Conservation (phyloP, 257 asterid genomes). For the Forsythia viridissima region DNA sequence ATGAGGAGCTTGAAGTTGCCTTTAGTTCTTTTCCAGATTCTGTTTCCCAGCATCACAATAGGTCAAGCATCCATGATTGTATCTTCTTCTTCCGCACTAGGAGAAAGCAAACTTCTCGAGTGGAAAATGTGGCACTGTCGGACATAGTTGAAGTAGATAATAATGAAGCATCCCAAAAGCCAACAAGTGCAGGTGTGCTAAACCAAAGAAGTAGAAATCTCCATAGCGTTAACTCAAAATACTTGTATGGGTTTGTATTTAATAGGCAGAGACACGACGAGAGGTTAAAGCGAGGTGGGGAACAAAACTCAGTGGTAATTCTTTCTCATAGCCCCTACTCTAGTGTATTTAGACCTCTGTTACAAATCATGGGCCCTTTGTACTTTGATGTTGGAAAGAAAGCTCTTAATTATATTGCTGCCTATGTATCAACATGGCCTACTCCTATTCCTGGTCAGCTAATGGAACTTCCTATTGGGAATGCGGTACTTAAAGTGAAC, state of each 20-base stretch:
- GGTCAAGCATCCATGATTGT: conserved; percentile 92
- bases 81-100: conserved; percentile 86
- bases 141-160: conserved; percentile 64
- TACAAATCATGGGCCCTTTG: conserved; percentile 96
- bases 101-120: conserved; percentile 49
- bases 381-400: conserved; percentile 93
- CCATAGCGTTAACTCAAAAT: conserved; percentile 43
- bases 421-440: conserved; percentile 88
- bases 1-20: conserved; percentile 93
- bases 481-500: conserved; percentile 78
- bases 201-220: conserved; percentile 36
- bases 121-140: conserved; percentile 32
- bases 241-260: conserved; percentile 88
- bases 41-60: conserved; percentile 86
- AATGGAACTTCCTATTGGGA: conserved; percentile 91
- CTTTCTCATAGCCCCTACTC: conserved; percentile 87
- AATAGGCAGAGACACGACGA: conserved; percentile 98
- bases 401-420: conserved; percentile 78
- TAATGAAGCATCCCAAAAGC: conserved; percentile 28
- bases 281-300: conserved; percentile 95
- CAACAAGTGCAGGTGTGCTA: conserved; percentile 29
- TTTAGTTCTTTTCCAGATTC: conserved; percentile 98
- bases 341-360: conserved; percentile 85
- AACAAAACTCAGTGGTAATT: conserved; percentile 91
- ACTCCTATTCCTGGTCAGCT: conserved; percentile 81